These are phyloP conservation scores for Cutaneotrichosporon spelunceum DNA, from an alignment of 1,284 basidiomycete species.

Conservation along the genomic window DNA sequence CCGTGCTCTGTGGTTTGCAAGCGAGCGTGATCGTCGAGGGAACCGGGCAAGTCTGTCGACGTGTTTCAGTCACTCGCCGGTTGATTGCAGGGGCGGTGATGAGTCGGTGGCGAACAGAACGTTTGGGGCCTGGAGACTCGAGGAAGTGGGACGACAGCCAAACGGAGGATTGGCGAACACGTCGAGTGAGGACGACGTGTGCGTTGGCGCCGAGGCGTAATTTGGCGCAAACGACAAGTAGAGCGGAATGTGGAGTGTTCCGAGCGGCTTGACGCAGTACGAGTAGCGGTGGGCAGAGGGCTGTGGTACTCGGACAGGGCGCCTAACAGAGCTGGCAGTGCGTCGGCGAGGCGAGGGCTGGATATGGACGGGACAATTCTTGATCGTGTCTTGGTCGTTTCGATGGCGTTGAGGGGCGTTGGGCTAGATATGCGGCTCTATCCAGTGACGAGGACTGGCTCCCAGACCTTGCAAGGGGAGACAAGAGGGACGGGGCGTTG, in stretches of 20 bases:
- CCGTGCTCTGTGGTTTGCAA: too few relatives aligned
- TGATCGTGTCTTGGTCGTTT: background rate
- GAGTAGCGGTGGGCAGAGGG: background rate
- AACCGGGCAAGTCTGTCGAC: background rate
- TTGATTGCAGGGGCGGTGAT: background rate
- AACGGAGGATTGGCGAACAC: background rate
- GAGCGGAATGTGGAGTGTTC: conserved; percentile 1
- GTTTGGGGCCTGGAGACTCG: background rate
- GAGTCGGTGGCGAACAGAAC: background rate
- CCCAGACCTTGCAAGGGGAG: background rate
- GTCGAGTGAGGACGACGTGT: background rate
- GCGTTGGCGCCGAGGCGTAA: background rate
- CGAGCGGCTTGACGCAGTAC: background rate
- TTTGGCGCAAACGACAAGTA: background rate
- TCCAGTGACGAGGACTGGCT: background rate
- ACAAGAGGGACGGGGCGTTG: background rate
- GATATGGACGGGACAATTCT: background rate
- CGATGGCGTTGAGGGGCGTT: background rate
- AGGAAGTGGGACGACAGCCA: background rate
- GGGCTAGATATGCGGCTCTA: background rate
- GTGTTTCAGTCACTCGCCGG: background rate
- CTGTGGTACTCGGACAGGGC: background rate
- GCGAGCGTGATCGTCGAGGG: background rate
- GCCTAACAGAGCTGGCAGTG: background rate
- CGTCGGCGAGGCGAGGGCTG: background rate